These are phyloP conservation scores for Ogataea siamensis DNA, from an alignment of 805 yeast genomes.

Conservation along the genomic window DNA sequence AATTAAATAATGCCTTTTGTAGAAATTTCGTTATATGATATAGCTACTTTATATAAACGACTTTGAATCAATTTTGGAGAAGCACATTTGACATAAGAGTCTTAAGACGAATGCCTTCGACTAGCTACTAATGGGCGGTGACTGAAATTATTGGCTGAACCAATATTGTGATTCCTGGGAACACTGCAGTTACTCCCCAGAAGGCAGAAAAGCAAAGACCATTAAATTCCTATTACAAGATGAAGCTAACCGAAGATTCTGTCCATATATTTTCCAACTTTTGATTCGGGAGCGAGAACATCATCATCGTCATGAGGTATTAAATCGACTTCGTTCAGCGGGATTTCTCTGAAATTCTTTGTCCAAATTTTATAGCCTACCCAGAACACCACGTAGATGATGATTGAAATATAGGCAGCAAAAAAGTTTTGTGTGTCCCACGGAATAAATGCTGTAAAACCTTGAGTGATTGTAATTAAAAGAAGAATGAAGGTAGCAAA, in stretches of 20 bases:
- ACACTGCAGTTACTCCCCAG: too few relatives aligned
- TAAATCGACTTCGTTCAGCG: constrained; percentile 57
- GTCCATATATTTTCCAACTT: background rate
- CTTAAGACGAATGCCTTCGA: too few relatives aligned
- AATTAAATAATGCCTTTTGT: too few relatives aligned
- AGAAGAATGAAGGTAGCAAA: constrained; percentile 55
- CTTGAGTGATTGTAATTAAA: constrained; percentile 67
- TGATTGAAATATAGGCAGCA: constrained; percentile 68
- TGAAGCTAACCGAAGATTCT: constrained; percentile 1
- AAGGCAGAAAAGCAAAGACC: too few relatives aligned
- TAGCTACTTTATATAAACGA: too few relatives aligned
- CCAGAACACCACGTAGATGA: constrained; percentile 58
- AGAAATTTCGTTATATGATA: too few relatives aligned
- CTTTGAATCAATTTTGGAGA: too few relatives aligned
- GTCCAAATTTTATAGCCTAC: constrained; percentile 41
- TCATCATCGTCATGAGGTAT: constrained; percentile 35
- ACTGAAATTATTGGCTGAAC: too few relatives aligned
- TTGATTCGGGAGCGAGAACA: constrained; percentile 52
- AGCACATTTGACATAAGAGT: too few relatives aligned
- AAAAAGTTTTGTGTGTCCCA: constrained; percentile 58
- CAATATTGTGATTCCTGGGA: too few relatives aligned
- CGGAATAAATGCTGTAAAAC: constrained; percentile 60
- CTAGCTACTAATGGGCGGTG: too few relatives aligned
- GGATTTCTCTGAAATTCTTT: constrained; percentile 45
- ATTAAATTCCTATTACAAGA: too few relatives aligned